Percentiles rank a stretch among this genome's conserved stretches.
phyloP scores from a whole-genome alignment of 1,139 yeast species.

The Hyphopichia burtonii region DNA sequence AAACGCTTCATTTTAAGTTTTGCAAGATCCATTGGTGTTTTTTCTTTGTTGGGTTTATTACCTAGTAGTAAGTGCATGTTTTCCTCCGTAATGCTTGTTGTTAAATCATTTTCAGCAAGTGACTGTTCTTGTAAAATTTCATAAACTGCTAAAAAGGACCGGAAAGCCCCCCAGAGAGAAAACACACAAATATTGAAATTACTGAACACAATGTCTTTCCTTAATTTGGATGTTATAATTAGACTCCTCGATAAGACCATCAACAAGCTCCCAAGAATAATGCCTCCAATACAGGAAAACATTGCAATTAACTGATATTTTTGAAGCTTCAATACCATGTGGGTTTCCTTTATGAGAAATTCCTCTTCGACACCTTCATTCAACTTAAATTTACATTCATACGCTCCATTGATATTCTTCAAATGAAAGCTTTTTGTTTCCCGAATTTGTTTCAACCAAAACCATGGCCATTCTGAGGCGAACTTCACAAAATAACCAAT shows the following conservation, averaged over 20 bases:
- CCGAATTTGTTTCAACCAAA: conserved; percentile 27
- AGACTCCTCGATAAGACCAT: conserved; percentile 26
- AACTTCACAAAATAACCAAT: conserved; percentile 28
- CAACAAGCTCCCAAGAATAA: conserved; percentile 21
- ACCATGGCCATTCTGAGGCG: conserved; percentile 38
- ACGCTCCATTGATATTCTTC: neutral
- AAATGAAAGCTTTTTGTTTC: conserved; percentile 13
- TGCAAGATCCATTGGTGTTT: neutral
- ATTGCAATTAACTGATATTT: conserved; percentile 24
- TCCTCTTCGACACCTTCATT: neutral
- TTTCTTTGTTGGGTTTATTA: neutral
- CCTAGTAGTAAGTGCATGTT: neutral
- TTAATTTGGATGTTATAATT: conserved; percentile 26
- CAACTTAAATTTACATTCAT: neutral
- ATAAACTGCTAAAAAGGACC: conserved; percentile 14
- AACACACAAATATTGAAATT: conserved; percentile 31
- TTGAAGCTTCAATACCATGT: conserved; percentile 6
- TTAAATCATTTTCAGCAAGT: neutral
- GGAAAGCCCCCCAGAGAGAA: conserved; percentile 27
- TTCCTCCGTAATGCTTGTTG: neutral
- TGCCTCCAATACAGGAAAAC: conserved; percentile 21
- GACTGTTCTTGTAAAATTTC: conserved; percentile 6
- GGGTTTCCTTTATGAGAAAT: neutral
- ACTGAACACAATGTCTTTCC: conserved; percentile 30
- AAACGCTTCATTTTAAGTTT: neutral